Percentiles rank a stretch among this genome's conserved stretches.
Evolutionary conservation across 306 rosid species (phyloP).

Genomic region (Vigna trinervia): DNA sequence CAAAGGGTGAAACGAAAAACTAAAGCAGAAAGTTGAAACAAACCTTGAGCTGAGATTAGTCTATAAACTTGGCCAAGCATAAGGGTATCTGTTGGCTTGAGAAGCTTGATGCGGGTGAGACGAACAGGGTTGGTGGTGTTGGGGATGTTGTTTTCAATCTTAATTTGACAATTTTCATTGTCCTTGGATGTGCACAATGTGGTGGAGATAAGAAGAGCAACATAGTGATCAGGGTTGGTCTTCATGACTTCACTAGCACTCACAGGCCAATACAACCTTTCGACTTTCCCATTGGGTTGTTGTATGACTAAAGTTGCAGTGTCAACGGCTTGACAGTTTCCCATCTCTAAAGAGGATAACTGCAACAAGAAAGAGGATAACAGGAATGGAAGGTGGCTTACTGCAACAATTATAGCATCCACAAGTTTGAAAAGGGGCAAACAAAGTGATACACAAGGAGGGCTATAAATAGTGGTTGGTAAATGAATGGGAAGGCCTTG

Average conservation of each 20-base stretch:
- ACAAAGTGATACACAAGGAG: slow-evolving; percentile 20
- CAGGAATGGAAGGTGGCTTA: not conserved
- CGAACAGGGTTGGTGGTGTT: slow-evolving; percentile 61
- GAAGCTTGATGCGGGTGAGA: slow-evolving; percentile 90
- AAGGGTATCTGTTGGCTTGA: slow-evolving; percentile 87
- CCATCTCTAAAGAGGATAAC: slow-evolving; percentile 55
- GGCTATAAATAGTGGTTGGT: slow-evolving; percentile 38
- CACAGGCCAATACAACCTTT: slow-evolving; percentile 75
- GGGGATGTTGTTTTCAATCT: slow-evolving; percentile 31
- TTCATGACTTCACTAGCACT: slow-evolving; percentile 88
- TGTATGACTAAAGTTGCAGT: slow-evolving; percentile 88
- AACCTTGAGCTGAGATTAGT: slow-evolving; percentile 88
- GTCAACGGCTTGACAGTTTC: slow-evolving; percentile 98
- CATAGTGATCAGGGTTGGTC: slow-evolving; percentile 90
- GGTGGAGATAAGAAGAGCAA: slow-evolving; percentile 94
- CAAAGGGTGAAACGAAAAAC: slow-evolving; percentile 19
- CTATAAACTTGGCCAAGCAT: slow-evolving; percentile 95
- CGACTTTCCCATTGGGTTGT: slow-evolving; percentile 88
- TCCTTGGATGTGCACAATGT: slow-evolving; percentile 65
- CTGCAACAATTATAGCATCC: slow-evolving; percentile 42
- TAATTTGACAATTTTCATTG: slow-evolving; percentile 40
- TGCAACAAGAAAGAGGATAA: slow-evolving; percentile 3
- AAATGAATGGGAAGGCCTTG: not conserved
- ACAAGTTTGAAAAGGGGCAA: slow-evolving; percentile 36
- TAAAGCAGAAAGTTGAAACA: slow-evolving; percentile 28